Base-by-base conservation (phyloP, 163 green algal genomes). In the Prototheca wickerhamii region DNA sequence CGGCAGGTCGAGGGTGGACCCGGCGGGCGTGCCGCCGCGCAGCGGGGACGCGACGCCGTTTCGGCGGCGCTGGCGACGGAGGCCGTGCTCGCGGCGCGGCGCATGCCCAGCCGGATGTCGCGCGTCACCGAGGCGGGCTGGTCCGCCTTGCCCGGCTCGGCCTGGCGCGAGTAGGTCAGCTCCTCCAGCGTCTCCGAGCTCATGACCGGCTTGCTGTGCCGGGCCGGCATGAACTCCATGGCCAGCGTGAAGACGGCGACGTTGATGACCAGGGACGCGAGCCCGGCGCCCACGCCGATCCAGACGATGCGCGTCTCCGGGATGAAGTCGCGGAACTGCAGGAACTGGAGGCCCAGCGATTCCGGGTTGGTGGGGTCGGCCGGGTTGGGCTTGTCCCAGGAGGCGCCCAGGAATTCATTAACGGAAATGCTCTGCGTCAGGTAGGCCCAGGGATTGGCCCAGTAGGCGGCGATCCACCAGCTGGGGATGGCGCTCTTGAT, bases 371-470 rank as follows among this genome's bases (percentile, higher is more conserved):
- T 43, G 18, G 59, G 53, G 40, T 67, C 53, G 31, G 25, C 34
- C 21, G 63, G 53, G 50, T 72, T 67, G 35, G 57, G 43, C 17
- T 34, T n/a, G 32, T 73, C 21, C 83, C 83, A 90, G 0, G 80
- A 76, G 2, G 68, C 43, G 5, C 74, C 76, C 2, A 42, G 64
- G 51, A 94, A 83, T 78, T 94, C 86, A 65, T 93, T 94, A 68
- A 91, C 76, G 5, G 74, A 69, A 33, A 91, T 63, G 1, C 76
- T 62, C 5, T 77, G 62, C 30, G 84, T 73, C 4, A 77, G 72
- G 56, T 86, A 93, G 0, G 71, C 66, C 53, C 82, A 81, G 18
- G 81, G 83, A 44, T 69, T 74, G 31, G 31, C 17, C 62, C 63
- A 74, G 50, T 66, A 69, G 51, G 64, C 71, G 25, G 78, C 86